phyloP scores from a whole-genome alignment of 2,329 filamentous ascomycete genomes.

The Penicillium occitanis region DNA sequence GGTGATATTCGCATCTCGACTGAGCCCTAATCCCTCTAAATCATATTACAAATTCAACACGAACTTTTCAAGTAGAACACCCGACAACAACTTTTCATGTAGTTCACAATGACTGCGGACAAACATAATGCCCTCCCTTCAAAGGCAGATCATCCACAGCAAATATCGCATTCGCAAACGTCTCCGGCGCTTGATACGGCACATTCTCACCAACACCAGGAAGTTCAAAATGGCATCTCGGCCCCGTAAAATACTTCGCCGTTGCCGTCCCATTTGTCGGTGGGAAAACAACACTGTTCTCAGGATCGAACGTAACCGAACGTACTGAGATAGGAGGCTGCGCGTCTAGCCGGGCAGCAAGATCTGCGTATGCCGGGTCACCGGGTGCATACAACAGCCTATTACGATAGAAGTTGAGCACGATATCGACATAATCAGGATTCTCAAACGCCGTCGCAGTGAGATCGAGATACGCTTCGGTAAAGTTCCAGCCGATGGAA shows the following conservation, averaged over 20 bases:
- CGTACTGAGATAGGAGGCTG: slow-evolving; percentile 21
- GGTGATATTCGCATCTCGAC: no score
- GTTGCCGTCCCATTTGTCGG: slow-evolving; percentile 19
- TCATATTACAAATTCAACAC: no score
- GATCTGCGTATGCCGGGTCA: slow-evolving; percentile 10
- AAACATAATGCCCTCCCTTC: neutral
- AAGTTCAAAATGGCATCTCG: slow-evolving; percentile 19
- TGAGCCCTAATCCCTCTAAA: no score
- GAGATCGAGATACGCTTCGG: slow-evolving; percentile 25
- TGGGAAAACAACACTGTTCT: slow-evolving; percentile 22
- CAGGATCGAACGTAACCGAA: slow-evolving; percentile 22
- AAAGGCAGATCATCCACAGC: slow-evolving; percentile 16
- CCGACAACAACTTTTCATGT: no score
- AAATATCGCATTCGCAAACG: slow-evolving; percentile 22
- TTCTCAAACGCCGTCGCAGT: slow-evolving; percentile 22
- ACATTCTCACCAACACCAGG: slow-evolving; percentile 21
- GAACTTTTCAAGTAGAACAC: no score
- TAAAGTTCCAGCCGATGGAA: slow-evolving; percentile 27
- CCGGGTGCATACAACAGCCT: slow-evolving; percentile 20
- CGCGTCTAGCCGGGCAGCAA: slow-evolving; percentile 11
- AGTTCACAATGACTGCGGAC: neutral
- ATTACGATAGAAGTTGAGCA: slow-evolving; percentile 23
- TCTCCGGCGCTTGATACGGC: slow-evolving; percentile 19
- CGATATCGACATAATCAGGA: slow-evolving; percentile 23
- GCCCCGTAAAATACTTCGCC: slow-evolving; percentile 20